phyloP scores from a whole-genome alignment of 768 basidiomycete genomes.

The Serendipita sp. region DNA sequence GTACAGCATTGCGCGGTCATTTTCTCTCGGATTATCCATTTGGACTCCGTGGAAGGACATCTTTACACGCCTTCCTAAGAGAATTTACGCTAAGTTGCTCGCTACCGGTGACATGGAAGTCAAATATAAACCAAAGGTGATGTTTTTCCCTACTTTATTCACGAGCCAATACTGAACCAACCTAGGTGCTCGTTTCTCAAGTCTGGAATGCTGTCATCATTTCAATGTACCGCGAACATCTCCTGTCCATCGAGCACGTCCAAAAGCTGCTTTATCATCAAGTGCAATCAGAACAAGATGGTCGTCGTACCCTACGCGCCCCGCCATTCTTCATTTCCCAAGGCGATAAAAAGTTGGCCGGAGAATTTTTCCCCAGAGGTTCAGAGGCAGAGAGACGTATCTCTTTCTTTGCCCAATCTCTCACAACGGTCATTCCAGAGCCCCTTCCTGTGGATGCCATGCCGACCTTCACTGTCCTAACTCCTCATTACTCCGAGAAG shows the following conservation, averaged over 20 bases:
- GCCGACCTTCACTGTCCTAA: constrained; percentile 98
- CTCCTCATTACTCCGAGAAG: constrained; percentile 99
- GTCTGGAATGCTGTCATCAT: constrained; percentile 99
- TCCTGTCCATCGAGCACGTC: constrained; percentile 97
- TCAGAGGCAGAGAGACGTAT: constrained; percentile 96
- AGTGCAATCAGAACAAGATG: constrained; percentile 77
- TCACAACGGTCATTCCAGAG: constrained; percentile 88
- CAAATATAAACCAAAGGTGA: constrained; percentile 98
- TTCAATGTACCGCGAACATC: constrained; percentile 98
- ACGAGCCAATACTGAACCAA: background rate
- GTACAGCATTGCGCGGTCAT: constrained; percentile 74
- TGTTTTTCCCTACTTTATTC: constrained; percentile 13
- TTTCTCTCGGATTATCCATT: constrained; percentile 82
- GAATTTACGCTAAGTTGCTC: constrained; percentile 90
- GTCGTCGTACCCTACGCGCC: constrained; percentile 80
- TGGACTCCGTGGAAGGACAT: constrained; percentile 99
- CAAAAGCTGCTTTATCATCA: constrained; percentile 97
- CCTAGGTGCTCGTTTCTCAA: constrained; percentile 86
- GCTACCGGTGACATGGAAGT: constrained; percentile 93
- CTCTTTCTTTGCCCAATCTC: constrained; percentile 95
- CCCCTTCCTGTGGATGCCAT: constrained; percentile 96
- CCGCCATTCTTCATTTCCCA: constrained; percentile 98
- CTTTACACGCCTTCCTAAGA: constrained; percentile 86
- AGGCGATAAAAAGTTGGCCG: constrained; percentile 68
- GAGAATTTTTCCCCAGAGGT: constrained; percentile 83